Evolutionary conservation across 192 early-diverging fungal species (phyloP), one percentile per base, ranked within the genome.

Genomic region (Backusella tuberculispora): DNA sequence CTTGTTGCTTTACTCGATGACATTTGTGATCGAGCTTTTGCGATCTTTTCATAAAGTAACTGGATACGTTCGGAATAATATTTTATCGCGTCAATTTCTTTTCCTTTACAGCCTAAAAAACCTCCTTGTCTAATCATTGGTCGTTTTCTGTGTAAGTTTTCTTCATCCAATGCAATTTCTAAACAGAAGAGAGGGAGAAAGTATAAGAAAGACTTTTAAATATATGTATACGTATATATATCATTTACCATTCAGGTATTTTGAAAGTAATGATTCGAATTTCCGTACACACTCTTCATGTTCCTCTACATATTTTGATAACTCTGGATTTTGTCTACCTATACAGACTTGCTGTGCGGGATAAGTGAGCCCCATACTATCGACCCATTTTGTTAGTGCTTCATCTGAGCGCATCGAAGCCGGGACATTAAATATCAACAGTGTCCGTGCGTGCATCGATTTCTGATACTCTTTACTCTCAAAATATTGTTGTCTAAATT

Each of bases 81-180:
- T 60, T 92, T 87, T 50, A 94, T 92, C 15, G 90, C 88, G 63
- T 94, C 92, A 7, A 92, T 86, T 46, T 85, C 80, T 34, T 72
- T 74, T 19, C 84, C 80, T 5, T 83, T 79, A 65, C 79, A 83
- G 26, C 79, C 70, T 14, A 43, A 43, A 21, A 19, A 41, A 7
- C 73, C 43, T 10, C 85, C 81, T 26, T 79, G 13, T 3, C 63
- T 75, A 10, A 79, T 78, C 13, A 67, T 81, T 0, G 86, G 86
- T 67, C 85, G 60, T 64, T 81, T 79, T 21, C 47, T 15, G 4
- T 63, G 71, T 21, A 83, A 73, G 8, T 76, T 68, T 4, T 78
- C 80, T 56, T 72, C 78, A 24, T 73, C 71, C 37, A 53, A 60
- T 60, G 53, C 53, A 12, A 60, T 60, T 60, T 60, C 53, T 56